Base-by-base conservation (phyloP, 805 yeast species). In the Komagataella mondaviorum region DNA sequence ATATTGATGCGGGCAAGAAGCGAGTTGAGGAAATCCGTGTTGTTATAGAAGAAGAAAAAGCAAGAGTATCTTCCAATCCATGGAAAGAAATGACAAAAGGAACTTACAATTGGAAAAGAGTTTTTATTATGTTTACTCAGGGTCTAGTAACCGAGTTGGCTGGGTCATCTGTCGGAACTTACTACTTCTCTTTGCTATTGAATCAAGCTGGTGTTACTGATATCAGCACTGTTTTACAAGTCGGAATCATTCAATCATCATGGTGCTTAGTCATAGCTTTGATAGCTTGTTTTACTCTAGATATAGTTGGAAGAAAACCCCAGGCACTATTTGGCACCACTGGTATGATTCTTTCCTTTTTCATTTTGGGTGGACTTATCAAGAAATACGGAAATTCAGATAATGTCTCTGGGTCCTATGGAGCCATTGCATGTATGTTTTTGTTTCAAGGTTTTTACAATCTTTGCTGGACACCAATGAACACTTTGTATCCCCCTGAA, bases 131-230 rank as follows among this genome's bases (percentile, higher is more conserved):
- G 48, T 55, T 60, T 52, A 56, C 60, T 57, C 58, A 58, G 61
- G 62, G 62, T 44, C 58, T 60, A 24, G 59, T 62, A 22, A 58
- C 64, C 20, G 61, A 59, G 52, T 52, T 60, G 24, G 59, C 62
- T 16, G 65, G 65, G 16, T 53, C 59, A 23, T 59, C 59, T 52
- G 57, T 63, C 52, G 56, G 57, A 14, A 59, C 61, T 44, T 56
- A 59, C 5, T 73, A 71, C 59, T 47, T 60, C 4, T 72, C 70
- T 52, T 64, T 70, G 49, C 36, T 71, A 54, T 52, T 62, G 45
- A 57, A 55, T 1, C 55, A 59, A 30, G 63, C 63, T 6, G 64
- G 63, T 39, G 55, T 58, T 49, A 54, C 57, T 7, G 52, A 57
- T 4, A 63, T 68, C 47, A 69, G 67, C 53, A 46, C 59, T 50